Evolutionary conservation across 179 eudicot species (phyloP), one percentile per base, ranked within the genome.

Genomic region (Gypsophila paniculata): DNA sequence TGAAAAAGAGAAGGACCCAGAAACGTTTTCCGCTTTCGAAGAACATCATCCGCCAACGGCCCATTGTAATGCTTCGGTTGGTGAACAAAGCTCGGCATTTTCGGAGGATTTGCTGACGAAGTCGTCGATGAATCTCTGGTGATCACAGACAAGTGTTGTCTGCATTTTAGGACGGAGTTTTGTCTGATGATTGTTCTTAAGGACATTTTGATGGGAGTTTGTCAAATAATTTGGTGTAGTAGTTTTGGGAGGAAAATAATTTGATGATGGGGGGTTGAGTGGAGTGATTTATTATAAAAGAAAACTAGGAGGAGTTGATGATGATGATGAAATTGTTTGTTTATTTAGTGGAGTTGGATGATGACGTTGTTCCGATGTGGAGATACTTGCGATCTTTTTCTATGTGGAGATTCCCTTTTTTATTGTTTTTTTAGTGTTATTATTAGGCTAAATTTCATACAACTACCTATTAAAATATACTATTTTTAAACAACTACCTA

Each of bases 1-100:
- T 91, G 81, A 71, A 93, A 93, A 25, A 93, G 87, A 26, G 98
- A 93, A 11, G 98, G 87, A 6, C 98, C 96, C 58, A 93, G 85
- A 78, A 76, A 93, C 77, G 82, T 87, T 83, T 85, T 91, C 60
- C 97, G 85, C 84, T 91, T 93, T 59, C 78, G 79, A 5, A 93
- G 48, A 11, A 93, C 90, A 62, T 93, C 84, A 66, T 89, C 93
- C 8, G 87, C 88, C 23, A 71, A 76, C 0, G 91, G 97, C 18
- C 98, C 98, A 0, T 58, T 83, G 48, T 93, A 93, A 38, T 81
- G 82, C 74, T 78, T 82, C 8, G 98, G 96, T 61, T 74, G 74
- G 79, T 89, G 82, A 79, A 85, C 87, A 61, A 91, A 93, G 11
- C 82, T 70, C 63, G 98, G 98, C 42, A 91, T 64, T 75, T 86